phyloP scores from a whole-genome alignment of 768 basidiomycete species.

The Auricularia cornea region DNA sequence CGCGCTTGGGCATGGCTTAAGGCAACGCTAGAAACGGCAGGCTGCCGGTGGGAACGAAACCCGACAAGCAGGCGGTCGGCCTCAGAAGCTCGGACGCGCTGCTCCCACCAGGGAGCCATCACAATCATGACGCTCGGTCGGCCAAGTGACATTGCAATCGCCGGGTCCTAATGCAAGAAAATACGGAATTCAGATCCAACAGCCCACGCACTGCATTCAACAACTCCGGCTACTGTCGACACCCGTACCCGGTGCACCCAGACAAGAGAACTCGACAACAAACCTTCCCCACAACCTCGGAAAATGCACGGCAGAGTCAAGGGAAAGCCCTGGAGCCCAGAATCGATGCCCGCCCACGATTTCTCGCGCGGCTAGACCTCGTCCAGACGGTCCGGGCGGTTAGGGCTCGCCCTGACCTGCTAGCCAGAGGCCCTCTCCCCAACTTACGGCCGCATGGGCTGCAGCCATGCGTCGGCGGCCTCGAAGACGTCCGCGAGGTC shows the following conservation, averaged over 20 bases:
- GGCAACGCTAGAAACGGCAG: neutral
- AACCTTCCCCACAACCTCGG: neutral
- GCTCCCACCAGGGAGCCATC: neutral
- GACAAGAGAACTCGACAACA: neutral
- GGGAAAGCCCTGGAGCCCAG: neutral
- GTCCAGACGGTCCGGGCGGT: neutral
- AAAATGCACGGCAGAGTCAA: neutral
- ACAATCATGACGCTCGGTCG: neutral
- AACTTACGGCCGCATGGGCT: slow-evolving; percentile 76
- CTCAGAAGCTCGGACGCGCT: neutral
- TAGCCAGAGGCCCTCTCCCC: neutral
- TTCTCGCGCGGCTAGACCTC: neutral
- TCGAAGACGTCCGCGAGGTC: slow-evolving; percentile 96
- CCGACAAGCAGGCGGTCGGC: neutral
- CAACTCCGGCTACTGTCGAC: neutral
- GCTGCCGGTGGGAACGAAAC: neutral
- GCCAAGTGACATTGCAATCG: neutral
- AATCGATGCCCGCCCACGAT: neutral
- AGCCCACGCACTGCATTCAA: neutral
- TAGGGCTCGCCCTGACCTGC: neutral
- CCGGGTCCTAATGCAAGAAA: neutral
- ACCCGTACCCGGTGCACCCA: neutral
- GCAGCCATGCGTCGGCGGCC: slow-evolving; percentile 88
- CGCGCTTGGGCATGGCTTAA: neutral
- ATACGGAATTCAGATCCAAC: neutral